phyloP scores from a whole-genome alignment of 1,284 basidiomycete species.

The Austroboletus sp. region DNA sequence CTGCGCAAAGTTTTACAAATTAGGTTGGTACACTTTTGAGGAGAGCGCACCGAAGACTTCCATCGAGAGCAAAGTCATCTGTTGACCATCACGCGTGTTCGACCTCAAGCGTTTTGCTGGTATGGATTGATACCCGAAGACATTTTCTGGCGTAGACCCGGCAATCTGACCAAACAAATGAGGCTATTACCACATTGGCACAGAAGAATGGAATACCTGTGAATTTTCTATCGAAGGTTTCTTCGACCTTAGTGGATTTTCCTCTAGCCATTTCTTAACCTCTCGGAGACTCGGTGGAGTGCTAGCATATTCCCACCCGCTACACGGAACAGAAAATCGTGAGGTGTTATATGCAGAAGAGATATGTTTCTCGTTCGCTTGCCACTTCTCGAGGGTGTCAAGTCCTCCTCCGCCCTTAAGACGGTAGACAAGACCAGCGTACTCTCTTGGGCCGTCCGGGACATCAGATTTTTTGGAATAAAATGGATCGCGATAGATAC shows the following conservation, averaged over 20 bases:
- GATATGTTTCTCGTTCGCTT: slow-evolving; percentile 14
- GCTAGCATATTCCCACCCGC: slow-evolving; percentile 75
- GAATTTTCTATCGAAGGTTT: slow-evolving; percentile 35
- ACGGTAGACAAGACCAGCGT: slow-evolving; percentile 71
- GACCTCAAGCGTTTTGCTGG: slow-evolving; percentile 39
- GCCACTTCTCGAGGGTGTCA: slow-evolving; percentile 49
- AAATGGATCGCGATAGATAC: slow-evolving; percentile 70
- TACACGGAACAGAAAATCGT: slow-evolving; percentile 4
- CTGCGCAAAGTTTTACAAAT: slow-evolving; percentile 33
- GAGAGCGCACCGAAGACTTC: slow-evolving; percentile 71
- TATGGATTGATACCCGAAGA: slow-evolving; percentile 60
- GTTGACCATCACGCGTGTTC: slow-evolving; percentile 55
- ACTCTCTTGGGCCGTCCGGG: slow-evolving; percentile 65
- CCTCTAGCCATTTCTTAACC: slow-evolving; percentile 47
- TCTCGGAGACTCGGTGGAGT: slow-evolving; percentile 54
- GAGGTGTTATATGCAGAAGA: slow-evolving; percentile 1
- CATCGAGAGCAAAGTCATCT: slow-evolving; percentile 76
- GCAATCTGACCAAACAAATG: slow-evolving; percentile 51
- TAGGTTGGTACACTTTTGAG: not conserved
- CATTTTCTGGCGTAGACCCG: slow-evolving; percentile 68
- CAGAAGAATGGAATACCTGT: slow-evolving; percentile 39
- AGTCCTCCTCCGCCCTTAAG: slow-evolving; percentile 59
- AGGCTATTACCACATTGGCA: not conserved
- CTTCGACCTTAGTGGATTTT: slow-evolving; percentile 19
- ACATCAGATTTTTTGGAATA: slow-evolving; percentile 74